A percentile compares a stretch with the other conserved stretches of the same genome.
Evolutionary conservation across 345 rosid species (phyloP).

Genomic region (Cardamine chenopodiifolia): DNA sequence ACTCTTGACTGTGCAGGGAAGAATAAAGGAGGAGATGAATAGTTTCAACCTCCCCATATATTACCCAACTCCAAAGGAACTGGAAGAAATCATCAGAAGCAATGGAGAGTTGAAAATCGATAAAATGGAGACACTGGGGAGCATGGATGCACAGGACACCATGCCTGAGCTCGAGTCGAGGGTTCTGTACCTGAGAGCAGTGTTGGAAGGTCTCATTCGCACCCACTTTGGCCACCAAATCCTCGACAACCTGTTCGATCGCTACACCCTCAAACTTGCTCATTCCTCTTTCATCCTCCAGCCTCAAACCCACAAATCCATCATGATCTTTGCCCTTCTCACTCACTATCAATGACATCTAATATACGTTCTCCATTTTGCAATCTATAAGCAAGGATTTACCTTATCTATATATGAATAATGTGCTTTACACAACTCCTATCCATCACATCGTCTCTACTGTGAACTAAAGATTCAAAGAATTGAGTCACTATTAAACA

Average conservation of each 20-base stretch:
- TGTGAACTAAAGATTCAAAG: conserved; percentile 24
- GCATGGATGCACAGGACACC: conserved; percentile 18
- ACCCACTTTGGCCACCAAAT: conserved; percentile 43
- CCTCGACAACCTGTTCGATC: conserved; percentile 36
- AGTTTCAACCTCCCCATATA: conserved; percentile 42
- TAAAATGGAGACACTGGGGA: conserved; percentile 30
- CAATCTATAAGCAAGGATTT: conserved; percentile 3
- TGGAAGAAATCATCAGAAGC: conserved; percentile 26
- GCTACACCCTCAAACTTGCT: conserved; percentile 34
- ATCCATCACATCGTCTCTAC: conserved; percentile 18
- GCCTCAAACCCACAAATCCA: conserved; percentile 35
- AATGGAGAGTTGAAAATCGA: conserved; percentile 24
- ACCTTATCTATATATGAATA: conserved; percentile 1
- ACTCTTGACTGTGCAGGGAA: conserved; percentile 22
- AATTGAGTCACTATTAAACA: neutral
- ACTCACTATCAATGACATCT: conserved; percentile 7
- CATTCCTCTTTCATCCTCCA: conserved; percentile 33
- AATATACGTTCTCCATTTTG: conserved; percentile 2
- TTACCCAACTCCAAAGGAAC: conserved; percentile 39
- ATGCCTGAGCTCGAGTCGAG: conserved; percentile 38
- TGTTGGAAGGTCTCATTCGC: conserved; percentile 28
- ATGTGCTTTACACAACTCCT: conserved; percentile 22
- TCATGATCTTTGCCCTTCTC: conserved; percentile 36
- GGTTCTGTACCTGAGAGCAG: conserved; percentile 39
- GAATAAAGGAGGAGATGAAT: conserved; percentile 29